These are phyloP conservation scores for Crucibulum laeve DNA, from an alignment of 768 basidiomycete genomes.

Conservation along the genomic window DNA sequence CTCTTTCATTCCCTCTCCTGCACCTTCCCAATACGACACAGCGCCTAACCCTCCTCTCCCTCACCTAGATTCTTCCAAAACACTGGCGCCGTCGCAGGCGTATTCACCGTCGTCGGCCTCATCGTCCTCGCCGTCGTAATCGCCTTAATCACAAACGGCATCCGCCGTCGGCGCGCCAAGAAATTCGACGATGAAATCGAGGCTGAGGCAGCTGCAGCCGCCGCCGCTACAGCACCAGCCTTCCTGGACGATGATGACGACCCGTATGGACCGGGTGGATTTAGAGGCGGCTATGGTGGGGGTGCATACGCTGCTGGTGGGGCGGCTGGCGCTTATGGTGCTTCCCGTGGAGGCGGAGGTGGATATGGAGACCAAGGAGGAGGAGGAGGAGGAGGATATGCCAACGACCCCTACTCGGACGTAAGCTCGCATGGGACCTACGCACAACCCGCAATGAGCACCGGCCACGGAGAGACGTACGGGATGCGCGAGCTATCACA, in stretches of 20 bases:
- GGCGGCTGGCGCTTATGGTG: constrained; percentile 1
- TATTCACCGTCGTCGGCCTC: constrained; percentile 69
- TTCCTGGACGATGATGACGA: constrained; percentile 54
- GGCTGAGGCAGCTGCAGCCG: constrained; percentile 65
- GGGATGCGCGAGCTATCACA: constrained; percentile 41
- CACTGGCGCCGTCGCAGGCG: constrained; percentile 67
- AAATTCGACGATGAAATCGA: constrained; percentile 72
- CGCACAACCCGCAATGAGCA: constrained; percentile 39
- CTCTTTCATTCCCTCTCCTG: no score
- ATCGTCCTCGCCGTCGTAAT: constrained; percentile 48
- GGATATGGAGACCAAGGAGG: constrained; percentile 10
- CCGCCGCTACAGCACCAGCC: constrained; percentile 44
- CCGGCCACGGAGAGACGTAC: constrained; percentile 24
- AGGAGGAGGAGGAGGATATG: constrained; percentile 6
- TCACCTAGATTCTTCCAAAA: constrained; percentile 64
- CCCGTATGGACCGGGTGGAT: constrained; percentile 20
- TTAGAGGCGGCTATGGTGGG: constrained; percentile 15
- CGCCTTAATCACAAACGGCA: constrained; percentile 39
- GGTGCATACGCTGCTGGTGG: constrained; percentile 1
- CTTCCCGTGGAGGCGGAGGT: constrained; percentile 7
- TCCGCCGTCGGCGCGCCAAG: constrained; percentile 61
- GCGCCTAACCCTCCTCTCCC: no score
- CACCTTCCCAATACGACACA: no score
- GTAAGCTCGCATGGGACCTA: constrained; percentile 56
- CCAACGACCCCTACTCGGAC: constrained; percentile 32